Conservation (phyloP, 306 rosid genomes). For the Acmispon strigosus region DNA sequence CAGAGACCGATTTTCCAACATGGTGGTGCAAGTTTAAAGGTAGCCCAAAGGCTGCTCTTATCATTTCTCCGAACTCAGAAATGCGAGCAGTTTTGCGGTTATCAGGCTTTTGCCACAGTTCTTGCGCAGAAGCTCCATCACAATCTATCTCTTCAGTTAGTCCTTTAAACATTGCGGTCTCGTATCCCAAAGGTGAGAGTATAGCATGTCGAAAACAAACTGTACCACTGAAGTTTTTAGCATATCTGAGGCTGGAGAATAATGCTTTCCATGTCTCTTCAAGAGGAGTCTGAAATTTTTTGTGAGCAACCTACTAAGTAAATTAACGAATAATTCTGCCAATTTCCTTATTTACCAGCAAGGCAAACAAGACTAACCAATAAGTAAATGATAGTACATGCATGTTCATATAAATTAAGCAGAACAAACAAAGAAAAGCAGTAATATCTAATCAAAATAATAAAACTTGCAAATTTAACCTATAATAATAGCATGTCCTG, state of each 20-base stretch:
- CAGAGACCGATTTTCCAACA: conserved; percentile 33
- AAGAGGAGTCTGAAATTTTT: conserved; percentile 53
- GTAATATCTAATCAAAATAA: background rate
- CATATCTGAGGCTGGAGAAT: conserved; percentile 78
- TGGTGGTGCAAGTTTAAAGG: conserved; percentile 44
- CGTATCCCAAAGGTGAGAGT: conserved; percentile 88
- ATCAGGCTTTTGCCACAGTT: conserved; percentile 72
- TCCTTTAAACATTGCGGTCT: conserved; percentile 81
- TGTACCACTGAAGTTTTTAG: conserved; percentile 69
- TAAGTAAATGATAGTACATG: background rate
- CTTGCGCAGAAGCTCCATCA: conserved; percentile 56
- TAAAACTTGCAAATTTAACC: background rate
- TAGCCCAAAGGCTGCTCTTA: conserved; percentile 67
- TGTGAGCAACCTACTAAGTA: background rate
- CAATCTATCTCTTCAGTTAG: conserved; percentile 57
- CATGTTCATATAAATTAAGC: background rate
- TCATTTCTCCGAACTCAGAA: conserved; percentile 93
- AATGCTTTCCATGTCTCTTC: conserved; percentile 93
- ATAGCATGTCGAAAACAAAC: conserved; percentile 88
- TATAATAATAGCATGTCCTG: background rate
- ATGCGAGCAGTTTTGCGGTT: conserved; percentile 69
- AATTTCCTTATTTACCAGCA: conserved; percentile 6
- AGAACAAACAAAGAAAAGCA: background rate
- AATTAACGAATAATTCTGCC: background rate
- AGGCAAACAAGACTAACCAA: conserved; percentile 7